Evolutionary conservation across 106 monocot species (phyloP), one percentile per base, ranked within the genome.

Genomic region (Platanthera zijinensis): DNA sequence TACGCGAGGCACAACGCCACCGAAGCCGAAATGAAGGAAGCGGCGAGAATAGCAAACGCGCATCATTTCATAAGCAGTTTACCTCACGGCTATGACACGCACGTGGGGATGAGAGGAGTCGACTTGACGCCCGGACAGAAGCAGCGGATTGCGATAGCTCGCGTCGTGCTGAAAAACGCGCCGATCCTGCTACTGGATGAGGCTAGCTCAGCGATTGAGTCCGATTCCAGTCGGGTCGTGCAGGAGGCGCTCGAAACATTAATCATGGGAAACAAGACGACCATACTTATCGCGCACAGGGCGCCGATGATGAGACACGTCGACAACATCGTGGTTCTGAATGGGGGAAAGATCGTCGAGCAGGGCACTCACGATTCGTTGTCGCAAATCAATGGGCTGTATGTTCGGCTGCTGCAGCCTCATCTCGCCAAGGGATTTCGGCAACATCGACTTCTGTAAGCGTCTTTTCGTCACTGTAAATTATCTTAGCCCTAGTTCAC

Each of bases 21-120:
- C 1, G 99, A 99, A 75, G 89, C 85, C 14, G 99, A 99, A 82
- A 74, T 99, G 71, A 99, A 99, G 78, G 99, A 99, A 74, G 99
- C 99, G 17, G 94, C 99, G 10, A 92, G 99, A 70, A 99, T 99
- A 64, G 99, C 99, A 30, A 99, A 99, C 76, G 99, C 99, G 3
- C 99, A 99, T 76, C 99, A 99, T 84, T 99, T 99, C 78, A 95
- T 99, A 50, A 99, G 99, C 83, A 94, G 94, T 76, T 81, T 99
- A 50, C 94, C 99, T 46, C 99, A 99, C 80, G 99, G 99, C 3
- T 99, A 99, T 45, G 99, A 99, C 56, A 99, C 99, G 3, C 92
- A 99, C 75, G 84, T 94, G 6, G 99, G 99, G 1, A 99, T 94
- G 90, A 94, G 99, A 77, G 99, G 94, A 56, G 94, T 99, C 6